Evolutionary conservation across 805 yeast genomes (phyloP), one percentile per base, ranked within the genome.

Genomic region (Yamadazyma sp.): DNA sequence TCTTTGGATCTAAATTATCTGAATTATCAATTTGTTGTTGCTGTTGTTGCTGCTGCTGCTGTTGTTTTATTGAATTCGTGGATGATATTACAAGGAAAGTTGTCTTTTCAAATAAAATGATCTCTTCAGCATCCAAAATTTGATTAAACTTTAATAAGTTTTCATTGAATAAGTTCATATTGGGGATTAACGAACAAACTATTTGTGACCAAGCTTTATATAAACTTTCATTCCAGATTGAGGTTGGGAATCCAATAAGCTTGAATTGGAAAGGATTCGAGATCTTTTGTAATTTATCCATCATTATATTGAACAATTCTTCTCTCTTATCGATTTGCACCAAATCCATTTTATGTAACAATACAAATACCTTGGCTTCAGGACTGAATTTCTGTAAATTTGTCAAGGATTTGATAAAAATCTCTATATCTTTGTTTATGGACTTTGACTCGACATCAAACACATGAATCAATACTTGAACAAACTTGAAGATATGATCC

Each of bases 121-220:
- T 86, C 53, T 91, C 98, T 48, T 83, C 85, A 0, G 96, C 96
- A 43, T 83, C 82, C 38, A 88, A 63, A 12, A 86, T 75, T 16
- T 73, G 67, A 45, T 88, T 85, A 52, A 93, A 76, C 47, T 78
- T 80, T 30, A 80, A 62, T 40, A 93, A 67, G 53, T 86, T 83
- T 39, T 75, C 75, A 57, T 91, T 91, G 52, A 87, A 84, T 11
- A 79, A 62, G 24, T 77, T 72, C 76, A 91, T 89, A 52, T 93
- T 91, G 10, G 98, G 97, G 38, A 93, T 91, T 47, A 93, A 70
- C 2, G 96, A 84, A 53, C 98, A 89, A 23, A 93, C 97, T 40
- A 93, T 91, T 32, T 81, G 85, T 2, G 96, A 86, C 98, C 98
- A 93, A 1, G 98, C 98, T 57, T 85, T 89, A 58, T 91, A 93